Evolutionary conservation across 495 filamentous ascomycete species (phyloP), one percentile per base, ranked within the genome.

Genomic region (Pseudomonodictys pantanalensis): DNA sequence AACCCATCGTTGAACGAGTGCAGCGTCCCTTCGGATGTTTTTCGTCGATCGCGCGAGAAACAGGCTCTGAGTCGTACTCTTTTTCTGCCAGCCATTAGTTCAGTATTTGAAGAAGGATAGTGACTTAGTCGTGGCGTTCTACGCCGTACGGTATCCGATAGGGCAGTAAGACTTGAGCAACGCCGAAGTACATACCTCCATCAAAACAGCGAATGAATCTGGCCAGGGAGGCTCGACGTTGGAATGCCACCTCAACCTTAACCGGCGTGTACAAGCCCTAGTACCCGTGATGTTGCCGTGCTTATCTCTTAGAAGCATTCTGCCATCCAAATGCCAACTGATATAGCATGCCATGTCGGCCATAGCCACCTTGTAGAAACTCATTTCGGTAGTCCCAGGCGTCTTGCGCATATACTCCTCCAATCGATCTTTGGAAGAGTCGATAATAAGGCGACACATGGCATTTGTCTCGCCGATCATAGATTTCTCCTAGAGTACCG

Each of bases 121-220:
- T n/a, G n/a, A n/a, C n/a, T n/a, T n/a, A n/a, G n/a, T n/a, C n/a
- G n/a, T n/a, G n/a, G n/a, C n/a, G n/a, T n/a, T n/a, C n/a, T n/a
- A n/a, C n/a, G n/a, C n/a, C n/a, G n/a, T n/a, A n/a, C n/a, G n/a
- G n/a, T n/a, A n/a, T n/a, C n/a, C n/a, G n/a, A n/a, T n/a, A n/a
- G n/a, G n/a, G n/a, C n/a, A n/a, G n/a, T n/a, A n/a, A n/a, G n/a
- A n/a, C n/a, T n/a, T n/a, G n/a, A n/a, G n/a, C n/a, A n/a, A n/a
- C n/a, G n/a, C n/a, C n/a, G n/a, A n/a, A n/a, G n/a, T n/a, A n/a
- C n/a, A n/a, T n/a, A n/a, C n/a, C 26, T 51, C 48, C 48, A 51
- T 51, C 29, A 51, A 18, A 5, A 51, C 48, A 10, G 26, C 48
- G 23, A 51, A 51, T 7, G 48, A 51, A 51, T 51, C 48, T 24